phyloP scores from a whole-genome alignment of 163 green algal genomes.

The Coccomyxa subellipsoidea region DNA sequence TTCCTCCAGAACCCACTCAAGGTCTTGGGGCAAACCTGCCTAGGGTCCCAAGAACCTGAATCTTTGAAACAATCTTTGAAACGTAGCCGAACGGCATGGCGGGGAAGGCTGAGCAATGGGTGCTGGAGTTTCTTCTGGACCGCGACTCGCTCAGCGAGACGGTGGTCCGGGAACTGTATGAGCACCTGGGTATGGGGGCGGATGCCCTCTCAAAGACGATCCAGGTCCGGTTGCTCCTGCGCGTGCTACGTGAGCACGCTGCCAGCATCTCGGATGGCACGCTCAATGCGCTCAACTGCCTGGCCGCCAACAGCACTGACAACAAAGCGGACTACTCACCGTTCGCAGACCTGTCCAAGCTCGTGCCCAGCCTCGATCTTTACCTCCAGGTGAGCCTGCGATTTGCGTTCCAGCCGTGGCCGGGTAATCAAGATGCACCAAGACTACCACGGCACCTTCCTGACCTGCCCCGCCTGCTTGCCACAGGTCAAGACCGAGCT shows the following conservation, averaged over 20 bases:
- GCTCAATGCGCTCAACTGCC: conserved; percentile 24
- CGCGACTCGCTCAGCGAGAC: conserved; percentile 22
- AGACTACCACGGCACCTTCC: not conserved
- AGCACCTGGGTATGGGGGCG: conserved; percentile 10
- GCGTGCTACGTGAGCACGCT: conserved; percentile 20
- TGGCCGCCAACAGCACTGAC: conserved; percentile 13
- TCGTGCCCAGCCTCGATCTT: conserved; percentile 18
- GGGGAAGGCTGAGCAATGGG: conserved; percentile 10
- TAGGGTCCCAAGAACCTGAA: not conserved
- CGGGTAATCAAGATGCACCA: not conserved
- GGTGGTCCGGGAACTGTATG: conserved; percentile 28
- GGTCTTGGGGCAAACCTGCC: not conserved
- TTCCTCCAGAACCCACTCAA: too few species aligned
- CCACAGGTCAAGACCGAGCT: conserved; percentile 28
- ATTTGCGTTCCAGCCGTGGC: not conserved
- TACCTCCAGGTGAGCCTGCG: conserved; percentile 11
- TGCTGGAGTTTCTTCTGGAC: conserved; percentile 31
- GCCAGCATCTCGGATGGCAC: conserved; percentile 21
- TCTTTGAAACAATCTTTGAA: not conserved
- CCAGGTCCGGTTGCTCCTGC: conserved; percentile 19
- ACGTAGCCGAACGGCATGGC: not conserved
- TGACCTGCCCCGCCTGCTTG: not conserved
- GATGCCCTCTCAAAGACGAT: conserved; percentile 3
- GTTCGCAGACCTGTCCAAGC: conserved; percentile 4
- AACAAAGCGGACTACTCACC: conserved; percentile 4